Evolutionary conservation across 805 yeast species (phyloP).

Genomic region (Phaffomyces antillensis): DNA sequence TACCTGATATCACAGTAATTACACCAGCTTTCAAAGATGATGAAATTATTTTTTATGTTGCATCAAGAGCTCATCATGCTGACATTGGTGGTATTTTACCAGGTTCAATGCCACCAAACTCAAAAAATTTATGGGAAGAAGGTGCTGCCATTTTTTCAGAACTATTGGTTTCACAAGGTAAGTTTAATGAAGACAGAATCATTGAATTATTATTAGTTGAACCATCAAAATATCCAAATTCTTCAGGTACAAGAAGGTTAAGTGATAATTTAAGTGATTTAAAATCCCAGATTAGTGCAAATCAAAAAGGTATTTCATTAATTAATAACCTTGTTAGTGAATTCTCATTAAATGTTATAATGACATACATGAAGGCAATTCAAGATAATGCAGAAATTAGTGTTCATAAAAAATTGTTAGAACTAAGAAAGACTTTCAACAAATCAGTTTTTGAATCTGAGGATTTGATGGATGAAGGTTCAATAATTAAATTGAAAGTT

Average conservation of each 20-base stretch:
- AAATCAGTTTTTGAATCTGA: conserved; percentile 37
- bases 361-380: conserved; percentile 73
- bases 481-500: conserved; percentile 52
- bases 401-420: conserved; percentile 49
- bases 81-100: conserved; percentile 92
- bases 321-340: conserved; percentile 55
- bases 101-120: conserved; percentile 92
- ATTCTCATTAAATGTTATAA: conserved; percentile 51
- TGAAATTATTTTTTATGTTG: conserved; percentile 73
- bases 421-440: conserved; percentile 36
- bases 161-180: conserved; percentile 61
- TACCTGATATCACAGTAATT: conserved; percentile 87
- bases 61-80: conserved; percentile 93
- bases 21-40: conserved; percentile 75
- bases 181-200: conserved; percentile 68
- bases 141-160: conserved; percentile 85
- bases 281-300: conserved; percentile 85
- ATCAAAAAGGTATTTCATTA: conserved; percentile 72
- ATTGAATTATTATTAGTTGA: conserved; percentile 54
- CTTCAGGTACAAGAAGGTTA: conserved; percentile 82
- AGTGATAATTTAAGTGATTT: conserved; percentile 79
- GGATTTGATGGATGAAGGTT: conserved; percentile 80
- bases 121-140: conserved; percentile 78
- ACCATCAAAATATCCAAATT: conserved; percentile 78
- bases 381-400: conserved; percentile 72